phyloP scores from a whole-genome alignment of 441 rosid species.

The Croton laevigatus region DNA sequence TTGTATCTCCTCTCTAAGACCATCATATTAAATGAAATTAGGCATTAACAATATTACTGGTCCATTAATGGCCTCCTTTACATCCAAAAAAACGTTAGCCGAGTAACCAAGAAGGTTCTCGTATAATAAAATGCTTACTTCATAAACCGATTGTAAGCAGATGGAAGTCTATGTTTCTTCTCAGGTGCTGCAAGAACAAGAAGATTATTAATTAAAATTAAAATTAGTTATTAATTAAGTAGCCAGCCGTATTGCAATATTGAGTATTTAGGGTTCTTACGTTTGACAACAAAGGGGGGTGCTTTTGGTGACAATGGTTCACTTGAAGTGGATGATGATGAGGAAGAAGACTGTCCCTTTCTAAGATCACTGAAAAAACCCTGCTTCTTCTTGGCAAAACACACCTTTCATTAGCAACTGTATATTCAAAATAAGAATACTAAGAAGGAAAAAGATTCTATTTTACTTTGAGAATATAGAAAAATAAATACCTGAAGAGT shows the following conservation, averaged over 20 bases:
- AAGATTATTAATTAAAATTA: neutral
- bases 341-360: conserved; percentile 68
- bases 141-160: conserved; percentile 98
- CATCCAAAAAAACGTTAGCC: neutral
- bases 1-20: conserved; percentile 91
- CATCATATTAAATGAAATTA: neutral
- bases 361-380: conserved; percentile 50
- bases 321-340: conserved; percentile 65
- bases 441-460: too few species aligned
- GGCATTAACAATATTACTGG: too few species aligned
- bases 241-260: neutral
- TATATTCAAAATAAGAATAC: too few species aligned
- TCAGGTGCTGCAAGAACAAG: conserved; percentile 72
- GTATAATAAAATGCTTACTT: conserved; percentile 43
- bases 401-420: conserved; percentile 16
- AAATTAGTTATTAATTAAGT: neutral
- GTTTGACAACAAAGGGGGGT: conserved; percentile 90
- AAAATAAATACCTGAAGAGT: conserved; percentile 45
- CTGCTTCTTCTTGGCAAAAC: conserved; percentile 42
- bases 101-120: neutral
- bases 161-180: conserved; percentile 99
- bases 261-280: conserved; percentile 31
- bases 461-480: too few species aligned
- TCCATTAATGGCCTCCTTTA: too few species aligned
- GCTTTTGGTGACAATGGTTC: conserved; percentile 85